These are phyloP conservation scores for Hippophae rhamnoides DNA, from an alignment of 306 rosid species.

Conservation along the genomic window DNA sequence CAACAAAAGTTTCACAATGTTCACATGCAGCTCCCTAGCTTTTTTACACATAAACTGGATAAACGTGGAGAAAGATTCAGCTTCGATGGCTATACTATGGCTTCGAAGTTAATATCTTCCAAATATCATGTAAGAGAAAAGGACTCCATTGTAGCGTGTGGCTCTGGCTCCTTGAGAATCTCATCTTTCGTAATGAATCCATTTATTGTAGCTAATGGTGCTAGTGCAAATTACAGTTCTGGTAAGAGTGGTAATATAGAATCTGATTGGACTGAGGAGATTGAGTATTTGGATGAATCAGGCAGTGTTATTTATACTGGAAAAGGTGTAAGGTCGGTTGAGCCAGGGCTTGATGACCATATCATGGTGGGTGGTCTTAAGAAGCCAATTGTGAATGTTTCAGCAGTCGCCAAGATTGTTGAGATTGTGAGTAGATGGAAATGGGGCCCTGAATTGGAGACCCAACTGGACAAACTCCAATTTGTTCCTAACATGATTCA, in stretches of 20 bases:
- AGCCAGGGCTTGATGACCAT: slow-evolving; percentile 87
- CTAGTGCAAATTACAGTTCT: slow-evolving; percentile 34
- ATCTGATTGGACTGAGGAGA: slow-evolving; percentile 75
- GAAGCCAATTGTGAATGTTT: slow-evolving; percentile 64
- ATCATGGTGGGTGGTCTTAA: slow-evolving; percentile 77
- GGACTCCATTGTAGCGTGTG: slow-evolving; percentile 9
- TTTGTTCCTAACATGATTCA: slow-evolving; percentile 77
- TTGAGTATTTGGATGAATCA: slow-evolving; percentile 77
- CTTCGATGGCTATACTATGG: slow-evolving; percentile 22
- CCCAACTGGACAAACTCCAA: slow-evolving; percentile 78
- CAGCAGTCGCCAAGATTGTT: slow-evolving; percentile 72
- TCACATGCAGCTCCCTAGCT: neutral
- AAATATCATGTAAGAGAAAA: neutral
- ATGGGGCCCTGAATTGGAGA: slow-evolving; percentile 98
- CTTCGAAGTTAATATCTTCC: slow-evolving; percentile 11
- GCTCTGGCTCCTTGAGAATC: slow-evolving; percentile 18
- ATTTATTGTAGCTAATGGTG: slow-evolving; percentile 5
- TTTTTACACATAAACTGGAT: neutral
- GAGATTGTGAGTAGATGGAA: slow-evolving; percentile 91
- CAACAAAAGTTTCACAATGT: slow-evolving; percentile 3
- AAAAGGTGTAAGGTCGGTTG: slow-evolving; percentile 69
- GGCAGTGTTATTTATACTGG: slow-evolving; percentile 73
- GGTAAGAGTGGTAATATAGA: slow-evolving; percentile 24
- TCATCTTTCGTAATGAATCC: slow-evolving; percentile 9
- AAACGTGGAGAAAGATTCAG: slow-evolving; percentile 11